Conservation (phyloP, 2,329 filamentous ascomycete species). For the Pseudogymnoascus sp. region DNA sequence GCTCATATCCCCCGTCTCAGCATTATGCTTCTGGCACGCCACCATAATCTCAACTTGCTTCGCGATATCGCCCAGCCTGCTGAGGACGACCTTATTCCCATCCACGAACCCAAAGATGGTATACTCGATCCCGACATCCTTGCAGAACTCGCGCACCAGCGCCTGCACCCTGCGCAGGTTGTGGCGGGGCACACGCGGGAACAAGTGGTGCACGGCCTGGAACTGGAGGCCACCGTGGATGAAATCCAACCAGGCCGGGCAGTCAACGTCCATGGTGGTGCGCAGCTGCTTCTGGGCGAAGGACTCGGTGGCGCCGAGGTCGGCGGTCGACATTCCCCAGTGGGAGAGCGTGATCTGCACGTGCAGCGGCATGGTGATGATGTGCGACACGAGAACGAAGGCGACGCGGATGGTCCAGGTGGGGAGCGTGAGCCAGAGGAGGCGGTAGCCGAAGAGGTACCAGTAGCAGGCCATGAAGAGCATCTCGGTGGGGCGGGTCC, state of each 20-base stretch:
- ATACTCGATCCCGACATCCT: conserved; percentile 59
- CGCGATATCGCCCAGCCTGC: conserved; percentile 50
- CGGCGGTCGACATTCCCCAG: conserved; percentile 64
- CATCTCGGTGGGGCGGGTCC: conserved; percentile 63
- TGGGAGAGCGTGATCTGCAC: conserved; percentile 68
- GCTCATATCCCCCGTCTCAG: conserved; percentile 30
- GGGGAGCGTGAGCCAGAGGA: conserved; percentile 55
- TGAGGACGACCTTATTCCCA: conserved; percentile 53
- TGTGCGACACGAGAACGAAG: conserved; percentile 60
- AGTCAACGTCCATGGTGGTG: conserved; percentile 70
- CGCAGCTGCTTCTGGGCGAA: conserved; percentile 65
- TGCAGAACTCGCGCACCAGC: conserved; percentile 56
- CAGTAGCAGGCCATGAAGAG: conserved; percentile 58
- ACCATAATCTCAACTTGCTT: conserved; percentile 55
- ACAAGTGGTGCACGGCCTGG: conserved; percentile 65
- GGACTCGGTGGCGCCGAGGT: conserved; percentile 58
- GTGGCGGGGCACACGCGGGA: conserved; percentile 61
- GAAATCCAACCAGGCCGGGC: conserved; percentile 65
- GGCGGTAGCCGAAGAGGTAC: conserved; percentile 61
- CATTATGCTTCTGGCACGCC: conserved; percentile 50
- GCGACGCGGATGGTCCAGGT: conserved; percentile 50
- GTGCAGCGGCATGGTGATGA: conserved; percentile 62
- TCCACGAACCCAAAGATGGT: conserved; percentile 55
- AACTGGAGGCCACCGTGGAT: conserved; percentile 69
- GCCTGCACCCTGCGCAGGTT: conserved; percentile 57